These are phyloP conservation scores for Saccharomyces hybrid DNA, from an alignment of 1,139 yeast genomes.

Conservation along the genomic window DNA sequence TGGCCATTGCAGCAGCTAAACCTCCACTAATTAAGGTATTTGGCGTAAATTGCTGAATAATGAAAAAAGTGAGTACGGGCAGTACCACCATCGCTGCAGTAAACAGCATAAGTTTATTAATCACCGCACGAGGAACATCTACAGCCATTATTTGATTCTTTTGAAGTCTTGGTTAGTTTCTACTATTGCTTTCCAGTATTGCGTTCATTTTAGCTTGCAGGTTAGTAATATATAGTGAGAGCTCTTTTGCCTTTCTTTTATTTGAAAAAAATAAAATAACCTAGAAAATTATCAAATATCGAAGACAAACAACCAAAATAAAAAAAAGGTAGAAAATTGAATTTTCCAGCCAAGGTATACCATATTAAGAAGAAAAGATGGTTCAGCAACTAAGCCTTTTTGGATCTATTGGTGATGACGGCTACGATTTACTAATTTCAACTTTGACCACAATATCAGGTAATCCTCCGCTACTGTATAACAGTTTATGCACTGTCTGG, in stretches of 20 bases:
- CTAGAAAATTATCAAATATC: background rate
- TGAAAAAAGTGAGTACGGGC: conserved; percentile 70
- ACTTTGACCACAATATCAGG: conserved; percentile 35
- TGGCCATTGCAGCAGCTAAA: conserved; percentile 79
- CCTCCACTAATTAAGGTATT: conserved; percentile 82
- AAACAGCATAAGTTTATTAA: conserved; percentile 68
- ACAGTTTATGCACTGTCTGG: conserved; percentile 29
- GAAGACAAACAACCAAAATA: background rate
- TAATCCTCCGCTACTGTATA: conserved; percentile 27
- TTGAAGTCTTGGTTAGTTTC: background rate
- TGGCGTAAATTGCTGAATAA: conserved; percentile 45
- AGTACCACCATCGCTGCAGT: conserved; percentile 82
- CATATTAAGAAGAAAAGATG: conserved; percentile 22
- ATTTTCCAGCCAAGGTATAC: background rate
- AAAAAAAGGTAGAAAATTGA: background rate
- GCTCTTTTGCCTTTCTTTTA: background rate
- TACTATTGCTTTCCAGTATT: background rate
- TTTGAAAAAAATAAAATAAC: background rate
- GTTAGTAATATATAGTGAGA: background rate
- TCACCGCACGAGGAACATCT: conserved; percentile 48
- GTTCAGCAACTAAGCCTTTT: conserved; percentile 36
- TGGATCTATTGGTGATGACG: conserved; percentile 29
- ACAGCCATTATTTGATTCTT: conserved; percentile 38
- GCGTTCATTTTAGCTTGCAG: background rate
- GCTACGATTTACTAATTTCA: conserved; percentile 29